Base-by-base conservation (phyloP, 257 asterid species). In the Penstemon barbatus region DNA sequence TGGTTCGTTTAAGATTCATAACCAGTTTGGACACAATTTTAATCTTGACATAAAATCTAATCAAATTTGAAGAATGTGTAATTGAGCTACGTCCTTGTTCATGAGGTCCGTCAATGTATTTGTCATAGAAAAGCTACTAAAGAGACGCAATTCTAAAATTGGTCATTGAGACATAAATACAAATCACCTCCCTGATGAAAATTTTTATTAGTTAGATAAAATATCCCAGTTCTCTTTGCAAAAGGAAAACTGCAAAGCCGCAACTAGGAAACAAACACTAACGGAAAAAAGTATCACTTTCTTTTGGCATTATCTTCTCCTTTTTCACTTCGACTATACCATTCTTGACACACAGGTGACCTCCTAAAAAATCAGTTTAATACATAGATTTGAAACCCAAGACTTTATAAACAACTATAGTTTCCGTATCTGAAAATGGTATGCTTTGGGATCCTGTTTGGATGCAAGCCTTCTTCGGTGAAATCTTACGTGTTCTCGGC, bases 381-480 rank as follows among this genome's bases (percentile, higher is more conserved):
- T 10, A 62, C 74, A 19, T 6, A 5, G 6, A 51, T 12, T 7
- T 33, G 0, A 2, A 7, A n/a, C 2, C 42, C 39, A 10, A 11
- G 13, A 49, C n/a, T 44, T 50, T 11, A 3, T 42, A 25, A 25
- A 25, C 40, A 54, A 53, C 45, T 60, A 44, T 18, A 50, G 19
- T 61, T 37, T 12, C 11, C 40, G 4, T 61, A 57, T 50, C 52
- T 4, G 8, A n/a, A 25, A 68, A 86, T 83, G 92, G 84, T 72
- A 33, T 83, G 89, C 66, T 59, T 86, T 1, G 84, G 92, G 54
- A 11, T 83, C 65, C 39, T 81, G 65, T 80, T 86, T 38, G 81
- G 86, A 38, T 86, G 92, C 86, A 72, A 45, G 61, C 85, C 81
- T 73, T 56, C 76, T 61, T 75, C 89, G 3, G 69, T 61, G 0